Evolutionary conservation across 768 basidiomycete genomes (phyloP).

Genomic region (Mycena rebaudengoi): DNA sequence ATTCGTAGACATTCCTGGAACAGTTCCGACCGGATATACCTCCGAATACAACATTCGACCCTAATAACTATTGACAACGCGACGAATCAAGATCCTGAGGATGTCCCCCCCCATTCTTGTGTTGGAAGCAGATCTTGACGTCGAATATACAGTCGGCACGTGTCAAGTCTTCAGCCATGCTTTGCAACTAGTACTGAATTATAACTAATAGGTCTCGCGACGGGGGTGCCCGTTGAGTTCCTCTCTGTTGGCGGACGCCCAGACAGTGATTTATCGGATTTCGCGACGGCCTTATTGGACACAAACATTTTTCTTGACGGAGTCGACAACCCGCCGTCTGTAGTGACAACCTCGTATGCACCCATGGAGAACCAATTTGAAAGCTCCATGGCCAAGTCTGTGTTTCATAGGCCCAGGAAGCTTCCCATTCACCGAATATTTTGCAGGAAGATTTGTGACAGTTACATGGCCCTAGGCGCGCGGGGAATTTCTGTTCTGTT

Average conservation of each 20-base stretch:
- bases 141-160: constrained; percentile 14
- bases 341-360: too few relatives aligned
- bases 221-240: too few relatives aligned
- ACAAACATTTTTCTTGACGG: too few relatives aligned
- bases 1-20: constrained; percentile 3
- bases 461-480: too few relatives aligned
- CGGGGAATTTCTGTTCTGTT: too few relatives aligned
- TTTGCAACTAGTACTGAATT: background rate
- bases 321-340: too few relatives aligned
- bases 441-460: too few relatives aligned
- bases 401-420: too few relatives aligned
- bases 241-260: too few relatives aligned
- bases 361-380: too few relatives aligned
- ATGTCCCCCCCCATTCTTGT: background rate
- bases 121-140: constrained; percentile 6
- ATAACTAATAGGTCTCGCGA: background rate
- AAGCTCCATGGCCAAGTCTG: too few relatives aligned
- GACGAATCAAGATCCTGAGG: background rate
- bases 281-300: background rate
- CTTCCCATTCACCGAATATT: too few relatives aligned
- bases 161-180: background rate
- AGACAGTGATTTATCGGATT: background rate
- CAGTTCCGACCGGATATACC: constrained; percentile 10
- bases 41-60: background rate
- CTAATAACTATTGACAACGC: constrained; percentile 6